Evolutionary conservation across 2,329 filamentous ascomycete genomes (phyloP).

Genomic region (Apiospora arundinis): DNA sequence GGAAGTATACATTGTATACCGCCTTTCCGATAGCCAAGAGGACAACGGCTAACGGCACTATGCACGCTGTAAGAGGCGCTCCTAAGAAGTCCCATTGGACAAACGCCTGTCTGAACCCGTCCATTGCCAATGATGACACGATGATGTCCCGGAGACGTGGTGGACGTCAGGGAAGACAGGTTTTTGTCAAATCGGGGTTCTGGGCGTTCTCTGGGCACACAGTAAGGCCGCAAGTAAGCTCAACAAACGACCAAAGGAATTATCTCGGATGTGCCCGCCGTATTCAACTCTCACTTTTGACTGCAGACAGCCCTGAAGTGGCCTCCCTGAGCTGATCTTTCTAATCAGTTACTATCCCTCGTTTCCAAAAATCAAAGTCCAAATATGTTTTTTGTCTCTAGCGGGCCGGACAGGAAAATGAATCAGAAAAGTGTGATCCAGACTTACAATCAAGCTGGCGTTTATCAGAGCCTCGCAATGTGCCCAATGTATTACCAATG

Average conservation of each 20-base stretch:
- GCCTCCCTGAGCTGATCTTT: too few species aligned
- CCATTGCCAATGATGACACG: not conserved
- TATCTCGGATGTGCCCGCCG: not conserved
- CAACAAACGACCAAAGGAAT: not conserved
- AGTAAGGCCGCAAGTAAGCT: not conserved
- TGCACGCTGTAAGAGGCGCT: not conserved
- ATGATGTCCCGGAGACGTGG: not conserved
- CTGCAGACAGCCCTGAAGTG: not conserved
- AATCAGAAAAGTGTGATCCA: too few species aligned
- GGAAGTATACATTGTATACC: conserved; percentile 33
- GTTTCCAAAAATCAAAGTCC: not conserved
- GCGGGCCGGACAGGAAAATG: too few species aligned
- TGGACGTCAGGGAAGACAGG: not conserved
- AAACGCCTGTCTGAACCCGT: not conserved
- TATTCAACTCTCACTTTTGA: not conserved
- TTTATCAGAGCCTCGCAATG: too few species aligned
- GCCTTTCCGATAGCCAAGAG: conserved; percentile 24
- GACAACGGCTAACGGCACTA: not conserved
- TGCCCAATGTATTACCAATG: not conserved
- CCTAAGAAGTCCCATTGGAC: not conserved
- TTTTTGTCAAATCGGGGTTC: not conserved
- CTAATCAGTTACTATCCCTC: not conserved
- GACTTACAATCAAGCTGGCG: too few species aligned
- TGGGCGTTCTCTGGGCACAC: not conserved
- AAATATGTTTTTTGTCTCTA: too few species aligned